Evolutionary conservation across 2,329 filamentous ascomycete species (phyloP).

Genomic region (Colletotrichum ledebouriae): DNA sequence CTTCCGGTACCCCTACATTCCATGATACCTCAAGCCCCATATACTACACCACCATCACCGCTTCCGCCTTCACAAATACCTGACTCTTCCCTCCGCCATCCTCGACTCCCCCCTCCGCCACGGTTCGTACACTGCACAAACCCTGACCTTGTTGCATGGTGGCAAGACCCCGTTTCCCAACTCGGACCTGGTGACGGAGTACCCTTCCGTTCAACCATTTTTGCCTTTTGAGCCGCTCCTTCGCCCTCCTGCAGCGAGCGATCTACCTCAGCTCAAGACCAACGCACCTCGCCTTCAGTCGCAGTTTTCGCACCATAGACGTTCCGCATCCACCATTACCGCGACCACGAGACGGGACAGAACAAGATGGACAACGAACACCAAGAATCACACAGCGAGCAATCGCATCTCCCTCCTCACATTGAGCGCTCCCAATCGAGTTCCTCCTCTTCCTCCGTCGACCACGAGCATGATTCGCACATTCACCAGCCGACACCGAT

Average conservation of each 20-base stretch:
- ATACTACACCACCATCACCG: slow-evolving; percentile 35
- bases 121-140: slow-evolving; percentile 23
- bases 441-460: slow-evolving; percentile 51
- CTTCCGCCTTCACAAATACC: slow-evolving; percentile 36
- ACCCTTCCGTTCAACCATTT: slow-evolving; percentile 32
- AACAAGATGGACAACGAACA: slow-evolving; percentile 45
- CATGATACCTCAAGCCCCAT: slow-evolving; percentile 36
- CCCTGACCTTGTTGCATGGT: slow-evolving; percentile 41
- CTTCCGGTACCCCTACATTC: slow-evolving; percentile 41
- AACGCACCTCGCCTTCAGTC: not conserved
- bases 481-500: slow-evolving; percentile 66
- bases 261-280: not conserved
- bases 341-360: not conserved
- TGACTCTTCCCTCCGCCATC: slow-evolving; percentile 33
- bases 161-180: slow-evolving; percentile 43
- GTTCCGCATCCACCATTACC: not conserved
- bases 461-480: slow-evolving; percentile 50
- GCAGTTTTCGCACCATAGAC: not conserved
- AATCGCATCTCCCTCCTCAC: slow-evolving; percentile 47
- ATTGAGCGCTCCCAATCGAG: slow-evolving; percentile 54
- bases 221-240: slow-evolving; percentile 34
- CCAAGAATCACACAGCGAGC: slow-evolving; percentile 42
- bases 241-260: slow-evolving; percentile 7
- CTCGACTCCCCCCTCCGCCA: slow-evolving; percentile 39
- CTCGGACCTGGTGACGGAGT: slow-evolving; percentile 39